These are phyloP conservation scores for Penicillium crustosum DNA, from an alignment of 2,329 filamentous ascomycete genomes.

Conservation along the genomic window DNA sequence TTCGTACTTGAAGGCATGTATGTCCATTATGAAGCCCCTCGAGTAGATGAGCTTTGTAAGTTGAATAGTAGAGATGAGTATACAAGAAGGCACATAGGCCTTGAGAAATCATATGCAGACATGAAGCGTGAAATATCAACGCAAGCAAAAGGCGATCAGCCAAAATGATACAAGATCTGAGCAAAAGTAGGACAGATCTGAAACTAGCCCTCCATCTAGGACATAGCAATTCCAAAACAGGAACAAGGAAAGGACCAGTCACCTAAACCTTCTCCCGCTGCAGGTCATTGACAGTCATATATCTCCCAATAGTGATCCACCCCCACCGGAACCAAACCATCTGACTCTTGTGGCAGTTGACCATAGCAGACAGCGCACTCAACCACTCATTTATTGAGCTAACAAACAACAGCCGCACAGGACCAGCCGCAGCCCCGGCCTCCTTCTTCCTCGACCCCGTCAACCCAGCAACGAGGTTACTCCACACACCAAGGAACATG, in stretches of 20 bases:
- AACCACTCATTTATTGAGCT: slow-evolving; percentile 64
- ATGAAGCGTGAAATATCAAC: slow-evolving; percentile 1
- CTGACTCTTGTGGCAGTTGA: slow-evolving; percentile 83
- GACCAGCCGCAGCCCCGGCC: slow-evolving; percentile 25
- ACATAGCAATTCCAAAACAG: background rate
- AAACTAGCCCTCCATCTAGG: background rate
- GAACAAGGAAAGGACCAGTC: background rate
- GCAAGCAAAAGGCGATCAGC: background rate
- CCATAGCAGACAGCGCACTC: slow-evolving; percentile 82
- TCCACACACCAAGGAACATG: slow-evolving; percentile 56
- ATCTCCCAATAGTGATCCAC: slow-evolving; percentile 86
- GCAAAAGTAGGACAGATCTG: background rate
- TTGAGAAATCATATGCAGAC: background rate
- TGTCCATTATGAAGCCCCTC: background rate
- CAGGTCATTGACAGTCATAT: slow-evolving; percentile 95
- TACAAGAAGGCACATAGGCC: background rate
- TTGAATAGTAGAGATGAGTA: background rate
- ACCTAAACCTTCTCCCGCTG: slow-evolving; percentile 54
- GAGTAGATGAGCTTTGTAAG: background rate
- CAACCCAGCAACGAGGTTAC: slow-evolving; percentile 26
- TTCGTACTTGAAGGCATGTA: background rate
- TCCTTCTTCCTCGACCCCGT: slow-evolving; percentile 5
- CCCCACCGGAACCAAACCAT: slow-evolving; percentile 99
- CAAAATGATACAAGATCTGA: background rate
- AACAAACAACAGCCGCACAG: slow-evolving; percentile 65